Conservation (phyloP, 2,329 filamentous ascomycete genomes). For the Fusarium fracticaudum region DNA sequence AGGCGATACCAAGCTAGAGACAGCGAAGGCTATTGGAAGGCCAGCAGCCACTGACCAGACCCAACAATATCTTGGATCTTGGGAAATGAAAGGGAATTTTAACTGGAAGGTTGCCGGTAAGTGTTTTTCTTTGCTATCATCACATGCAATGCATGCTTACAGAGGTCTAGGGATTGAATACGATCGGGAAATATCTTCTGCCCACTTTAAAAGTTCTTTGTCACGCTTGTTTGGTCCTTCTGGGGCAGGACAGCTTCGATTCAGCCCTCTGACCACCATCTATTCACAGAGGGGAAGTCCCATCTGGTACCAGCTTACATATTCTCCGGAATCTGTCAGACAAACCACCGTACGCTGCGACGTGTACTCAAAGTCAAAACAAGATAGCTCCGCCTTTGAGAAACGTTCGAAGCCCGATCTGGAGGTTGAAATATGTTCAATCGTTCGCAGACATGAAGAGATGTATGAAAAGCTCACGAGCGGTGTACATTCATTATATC, state of each 20-base stretch:
- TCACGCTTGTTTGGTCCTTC: not conserved
- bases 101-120: not conserved
- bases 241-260: accelerated
- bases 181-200: not conserved
- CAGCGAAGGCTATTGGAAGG: accelerated
- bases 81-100: not conserved
- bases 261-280: not conserved
- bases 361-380: not conserved
- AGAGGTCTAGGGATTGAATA: not conserved
- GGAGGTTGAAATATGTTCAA: not conserved
- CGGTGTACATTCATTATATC: not conserved
- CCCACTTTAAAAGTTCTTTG: not conserved
- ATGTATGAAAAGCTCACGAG: not conserved
- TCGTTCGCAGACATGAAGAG: not conserved
- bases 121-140: not conserved
- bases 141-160: not conserved
- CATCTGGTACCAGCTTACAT: not conserved
- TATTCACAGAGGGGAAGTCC: not conserved
- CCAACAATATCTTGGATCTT: not conserved
- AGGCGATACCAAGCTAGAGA: not conserved
- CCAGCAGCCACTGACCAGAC: not conserved
- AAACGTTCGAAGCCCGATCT: not conserved
- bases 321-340: not conserved
- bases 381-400: not conserved
- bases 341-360: not conserved